Evolutionary conservation across 1,284 basidiomycete genomes (phyloP).

Genomic region (Heterobasidion irregulare): DNA sequence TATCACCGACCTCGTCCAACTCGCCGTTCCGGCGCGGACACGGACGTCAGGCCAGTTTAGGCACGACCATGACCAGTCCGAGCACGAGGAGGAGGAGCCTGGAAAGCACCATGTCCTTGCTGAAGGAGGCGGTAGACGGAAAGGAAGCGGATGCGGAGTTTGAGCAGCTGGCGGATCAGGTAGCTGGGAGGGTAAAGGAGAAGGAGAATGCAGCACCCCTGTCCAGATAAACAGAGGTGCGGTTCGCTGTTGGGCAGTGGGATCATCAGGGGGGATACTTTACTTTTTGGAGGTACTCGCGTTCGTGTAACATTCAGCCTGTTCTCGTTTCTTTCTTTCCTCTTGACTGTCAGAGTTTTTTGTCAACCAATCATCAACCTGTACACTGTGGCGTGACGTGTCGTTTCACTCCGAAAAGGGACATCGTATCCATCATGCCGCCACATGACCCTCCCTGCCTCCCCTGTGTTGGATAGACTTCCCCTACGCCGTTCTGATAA

Average conservation of each 20-base stretch:
- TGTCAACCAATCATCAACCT: not conserved
- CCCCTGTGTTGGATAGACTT: too few relatives aligned
- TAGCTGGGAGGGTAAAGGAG: conserved; percentile 14
- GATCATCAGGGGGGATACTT: too few relatives aligned
- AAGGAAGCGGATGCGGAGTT: conserved; percentile 32
- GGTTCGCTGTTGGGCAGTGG: not conserved
- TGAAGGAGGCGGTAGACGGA: conserved; percentile 83
- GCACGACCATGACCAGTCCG: conserved; percentile 95
- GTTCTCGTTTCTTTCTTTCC: not conserved
- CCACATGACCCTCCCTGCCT: too few relatives aligned
- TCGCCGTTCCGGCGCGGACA: conserved; percentile 59
- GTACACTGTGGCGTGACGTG: not conserved
- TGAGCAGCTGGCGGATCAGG: conserved; percentile 24
- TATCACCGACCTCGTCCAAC: conserved; percentile 20
- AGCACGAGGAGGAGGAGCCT: conserved; percentile 87
- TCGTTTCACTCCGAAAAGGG: too few relatives aligned
- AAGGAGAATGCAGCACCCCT: not conserved
- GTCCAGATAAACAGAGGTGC: not conserved
- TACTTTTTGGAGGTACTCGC: not conserved
- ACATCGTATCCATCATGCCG: too few relatives aligned
- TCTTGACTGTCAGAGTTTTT: not conserved
- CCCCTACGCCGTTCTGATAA: too few relatives aligned
- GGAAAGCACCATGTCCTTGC: conserved; percentile 94
- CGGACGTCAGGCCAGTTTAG: conserved; percentile 76
- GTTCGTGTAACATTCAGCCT: not conserved